phyloP scores from a whole-genome alignment of 108 stramenopile genomes.

The Cyclotella kingstonii region DNA sequence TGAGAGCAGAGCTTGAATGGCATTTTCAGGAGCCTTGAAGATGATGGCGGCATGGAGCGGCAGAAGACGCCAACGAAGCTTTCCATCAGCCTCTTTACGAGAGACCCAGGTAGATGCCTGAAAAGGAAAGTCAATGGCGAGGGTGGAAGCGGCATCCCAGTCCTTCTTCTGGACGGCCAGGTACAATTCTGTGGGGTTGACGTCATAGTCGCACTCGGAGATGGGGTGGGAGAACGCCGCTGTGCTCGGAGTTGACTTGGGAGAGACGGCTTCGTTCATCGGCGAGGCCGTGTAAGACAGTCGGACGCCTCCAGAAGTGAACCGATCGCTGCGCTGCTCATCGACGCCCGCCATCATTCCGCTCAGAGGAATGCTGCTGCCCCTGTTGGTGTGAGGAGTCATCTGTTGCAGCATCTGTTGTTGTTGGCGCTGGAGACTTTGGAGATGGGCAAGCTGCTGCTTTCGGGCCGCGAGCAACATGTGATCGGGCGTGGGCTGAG shows the following conservation, averaged over 20 bases:
- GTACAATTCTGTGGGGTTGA: conserved; percentile 75
- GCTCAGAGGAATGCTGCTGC: too few relatives aligned
- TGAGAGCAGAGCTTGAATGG: conserved; percentile 57
- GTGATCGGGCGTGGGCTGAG: conserved; percentile 34
- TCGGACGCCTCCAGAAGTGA: background rate
- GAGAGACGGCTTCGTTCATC: background rate
- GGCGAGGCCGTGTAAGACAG: conserved; percentile 4
- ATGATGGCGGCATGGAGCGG: conserved; percentile 87
- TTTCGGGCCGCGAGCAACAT: conserved; percentile 33
- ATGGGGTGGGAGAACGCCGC: conserved; percentile 4
- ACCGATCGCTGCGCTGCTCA: conserved; percentile 13
- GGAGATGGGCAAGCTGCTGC: conserved; percentile 42
- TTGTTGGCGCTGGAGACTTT: conserved; percentile 45
- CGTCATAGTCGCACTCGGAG: conserved; percentile 74
- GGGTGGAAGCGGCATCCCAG: conserved; percentile 58
- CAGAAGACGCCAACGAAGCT: conserved; percentile 78
- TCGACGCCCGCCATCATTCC: too few relatives aligned
- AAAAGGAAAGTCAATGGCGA: conserved; percentile 37
- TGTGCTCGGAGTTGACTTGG: conserved; percentile 1
- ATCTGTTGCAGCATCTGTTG: conserved; percentile 32
- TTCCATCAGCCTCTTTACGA: conserved; percentile 73
- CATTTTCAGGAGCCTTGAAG: conserved; percentile 76
- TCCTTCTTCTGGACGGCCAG: conserved; percentile 69
- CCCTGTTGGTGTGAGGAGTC: conserved; percentile 10
- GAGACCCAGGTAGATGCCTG: conserved; percentile 74